Conservation (phyloP, 352 stramenopile genomes). For the Thraustotheca clavata region DNA sequence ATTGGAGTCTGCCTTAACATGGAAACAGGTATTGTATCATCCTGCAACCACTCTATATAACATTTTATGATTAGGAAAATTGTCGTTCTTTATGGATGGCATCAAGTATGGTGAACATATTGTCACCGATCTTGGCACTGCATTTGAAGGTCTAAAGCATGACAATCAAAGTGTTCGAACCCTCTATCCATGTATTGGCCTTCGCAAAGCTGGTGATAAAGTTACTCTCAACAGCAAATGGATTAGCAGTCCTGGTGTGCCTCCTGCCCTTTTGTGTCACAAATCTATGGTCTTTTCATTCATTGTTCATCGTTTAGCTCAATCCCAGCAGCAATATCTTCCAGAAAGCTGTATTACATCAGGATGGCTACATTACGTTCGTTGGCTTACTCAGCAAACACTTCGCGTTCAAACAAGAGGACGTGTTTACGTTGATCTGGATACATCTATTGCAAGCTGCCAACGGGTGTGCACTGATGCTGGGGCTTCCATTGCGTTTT, state of each 20-base stretch:
- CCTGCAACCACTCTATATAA: background rate
- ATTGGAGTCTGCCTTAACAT: constrained; percentile 98
- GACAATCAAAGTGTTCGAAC: constrained; percentile 70
- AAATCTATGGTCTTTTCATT: constrained; percentile 88
- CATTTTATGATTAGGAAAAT: constrained; percentile 59
- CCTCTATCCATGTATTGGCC: constrained; percentile 94
- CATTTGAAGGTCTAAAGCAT: constrained; percentile 91
- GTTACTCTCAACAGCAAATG: constrained; percentile 95
- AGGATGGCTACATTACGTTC: constrained; percentile 77
- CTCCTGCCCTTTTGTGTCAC: constrained; percentile 57
- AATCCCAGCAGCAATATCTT: constrained; percentile 38
- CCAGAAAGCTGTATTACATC: constrained; percentile 51
- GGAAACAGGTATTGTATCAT: constrained; percentile 47
- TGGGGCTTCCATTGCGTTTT: constrained; percentile 81
- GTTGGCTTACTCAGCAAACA: constrained; percentile 77
- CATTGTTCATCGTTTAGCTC: constrained; percentile 76
- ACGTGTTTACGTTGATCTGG: constrained; percentile 90
- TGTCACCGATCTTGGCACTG: constrained; percentile 94
- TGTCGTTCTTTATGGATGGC: constrained; percentile 98
- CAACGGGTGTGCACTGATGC: constrained; percentile 82
- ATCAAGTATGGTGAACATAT: constrained; percentile 99
- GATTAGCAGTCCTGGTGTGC: constrained; percentile 76
- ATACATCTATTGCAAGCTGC: constrained; percentile 86
- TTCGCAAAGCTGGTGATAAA: constrained; percentile 91
- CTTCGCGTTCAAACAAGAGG: constrained; percentile 70